Conservation (phyloP, 495 filamentous ascomycete genomes). For the Aspergillus egyptiacus region DNA sequence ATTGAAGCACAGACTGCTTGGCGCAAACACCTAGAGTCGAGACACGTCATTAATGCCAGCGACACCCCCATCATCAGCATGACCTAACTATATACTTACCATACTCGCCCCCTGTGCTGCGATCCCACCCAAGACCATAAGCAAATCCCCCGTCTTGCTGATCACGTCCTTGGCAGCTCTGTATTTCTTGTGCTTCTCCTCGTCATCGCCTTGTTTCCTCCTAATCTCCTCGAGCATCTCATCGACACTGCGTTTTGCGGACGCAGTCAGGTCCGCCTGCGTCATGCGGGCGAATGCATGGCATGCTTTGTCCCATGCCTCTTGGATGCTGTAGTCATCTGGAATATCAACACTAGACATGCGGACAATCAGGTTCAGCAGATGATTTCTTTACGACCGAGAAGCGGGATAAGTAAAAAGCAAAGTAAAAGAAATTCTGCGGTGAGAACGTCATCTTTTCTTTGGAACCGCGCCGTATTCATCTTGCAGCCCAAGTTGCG, state of each 20-base stretch:
- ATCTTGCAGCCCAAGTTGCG: too few species aligned
- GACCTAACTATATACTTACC: neutral
- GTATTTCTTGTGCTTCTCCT: neutral
- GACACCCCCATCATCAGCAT: neutral
- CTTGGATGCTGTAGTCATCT: neutral
- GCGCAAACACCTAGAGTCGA: slow-evolving; percentile 16
- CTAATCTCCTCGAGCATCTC: neutral
- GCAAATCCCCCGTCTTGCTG: neutral
- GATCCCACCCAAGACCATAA: neutral
- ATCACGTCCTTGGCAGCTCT: neutral
- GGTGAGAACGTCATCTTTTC: too few species aligned
- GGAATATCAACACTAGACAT: neutral
- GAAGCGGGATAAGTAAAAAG: too few species aligned
- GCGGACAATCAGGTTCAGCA: neutral
- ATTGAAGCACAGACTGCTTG: slow-evolving; percentile 23
- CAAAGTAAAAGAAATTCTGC: neutral
- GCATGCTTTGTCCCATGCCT: neutral
- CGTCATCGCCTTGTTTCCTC: neutral
- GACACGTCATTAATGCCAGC: neutral
- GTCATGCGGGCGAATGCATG: neutral
- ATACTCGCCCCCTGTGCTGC: neutral
- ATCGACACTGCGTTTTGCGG: neutral
- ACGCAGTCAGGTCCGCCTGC: neutral
- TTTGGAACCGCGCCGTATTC: too few species aligned
- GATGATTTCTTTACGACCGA: neutral